Conservation (phyloP, 176 grass and related monocot genomes). For the Phragmites australis region DNA sequence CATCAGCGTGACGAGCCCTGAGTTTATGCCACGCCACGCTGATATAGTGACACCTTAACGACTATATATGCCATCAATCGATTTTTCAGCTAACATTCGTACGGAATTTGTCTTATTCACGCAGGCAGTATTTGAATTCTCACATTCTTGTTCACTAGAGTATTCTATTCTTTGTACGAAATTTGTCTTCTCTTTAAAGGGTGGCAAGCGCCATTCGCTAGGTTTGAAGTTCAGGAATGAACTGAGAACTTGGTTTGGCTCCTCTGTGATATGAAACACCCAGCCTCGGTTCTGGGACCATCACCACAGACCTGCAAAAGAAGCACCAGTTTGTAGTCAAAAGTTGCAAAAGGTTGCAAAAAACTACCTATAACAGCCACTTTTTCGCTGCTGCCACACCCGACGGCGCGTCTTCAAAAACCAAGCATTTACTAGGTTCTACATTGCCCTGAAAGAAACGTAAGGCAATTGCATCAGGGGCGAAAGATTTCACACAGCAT, state of each 20-base stretch:
- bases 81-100: background rate
- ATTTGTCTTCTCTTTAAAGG: conserved; percentile 55
- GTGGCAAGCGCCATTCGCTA: conserved; percentile 68
- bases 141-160: background rate
- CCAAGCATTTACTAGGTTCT: conserved; percentile 68
- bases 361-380: background rate
- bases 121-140: background rate
- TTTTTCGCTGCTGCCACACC: conserved; percentile 93
- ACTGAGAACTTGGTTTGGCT: conserved; percentile 84
- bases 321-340: conserved; percentile 8
- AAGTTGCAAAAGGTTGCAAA: background rate
- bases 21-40: no score
- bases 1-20: no score
- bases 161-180: background rate
- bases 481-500: conserved; percentile 25
- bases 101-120: background rate
- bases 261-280: conserved; percentile 81
- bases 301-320: conserved; percentile 66
- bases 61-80: background rate
- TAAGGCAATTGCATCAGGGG: conserved; percentile 16
- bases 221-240: conserved; percentile 77
- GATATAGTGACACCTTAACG: no score
- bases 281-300: conserved; percentile 79
- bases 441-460: conserved; percentile 52
- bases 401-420: conserved; percentile 92